Percentiles rank a stretch among this genome's conserved stretches.
Conservation (phyloP, 176 grass and related monocot genomes). For the Miscanthus lutarioriparius region DNA sequence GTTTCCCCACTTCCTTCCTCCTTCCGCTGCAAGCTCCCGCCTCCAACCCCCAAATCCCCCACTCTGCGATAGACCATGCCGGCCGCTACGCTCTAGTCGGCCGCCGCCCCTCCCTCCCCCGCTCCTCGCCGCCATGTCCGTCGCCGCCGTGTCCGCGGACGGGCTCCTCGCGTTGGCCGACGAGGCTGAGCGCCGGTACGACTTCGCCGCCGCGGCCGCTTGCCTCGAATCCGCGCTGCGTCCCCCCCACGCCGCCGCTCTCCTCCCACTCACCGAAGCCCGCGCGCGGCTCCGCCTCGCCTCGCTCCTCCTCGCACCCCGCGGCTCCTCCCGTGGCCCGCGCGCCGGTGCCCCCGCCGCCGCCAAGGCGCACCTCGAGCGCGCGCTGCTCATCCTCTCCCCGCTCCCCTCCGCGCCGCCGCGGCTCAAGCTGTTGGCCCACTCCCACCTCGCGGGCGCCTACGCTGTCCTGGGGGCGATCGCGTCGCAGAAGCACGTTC, state of each 20-base stretch:
- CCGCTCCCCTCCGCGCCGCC: too few species aligned
- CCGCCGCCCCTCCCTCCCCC: background rate
- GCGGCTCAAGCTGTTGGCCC: too few species aligned
- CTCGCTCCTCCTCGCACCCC: slow-evolving; percentile 52
- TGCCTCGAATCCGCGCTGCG: slow-evolving; percentile 71
- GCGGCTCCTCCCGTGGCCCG: slow-evolving; percentile 16
- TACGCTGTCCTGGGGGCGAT: background rate
- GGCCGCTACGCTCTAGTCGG: background rate
- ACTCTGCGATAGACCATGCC: slow-evolving; percentile 23
- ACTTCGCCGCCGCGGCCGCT: slow-evolving; percentile 48
- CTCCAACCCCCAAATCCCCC: background rate
- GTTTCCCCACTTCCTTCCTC: background rate
- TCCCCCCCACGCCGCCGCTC: slow-evolving; percentile 43
- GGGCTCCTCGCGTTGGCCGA: slow-evolving; percentile 85
- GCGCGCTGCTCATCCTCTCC: background rate
- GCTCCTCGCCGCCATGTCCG: slow-evolving; percentile 31
- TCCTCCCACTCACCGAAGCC: slow-evolving; percentile 80
- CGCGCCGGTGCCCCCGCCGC: slow-evolving; percentile 52
- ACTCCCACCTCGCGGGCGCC: too few species aligned
- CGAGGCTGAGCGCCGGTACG: slow-evolving; percentile 71
- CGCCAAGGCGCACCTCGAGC: slow-evolving; percentile 87
- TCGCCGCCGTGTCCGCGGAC: slow-evolving; percentile 44
- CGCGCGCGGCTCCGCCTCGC: slow-evolving; percentile 79
- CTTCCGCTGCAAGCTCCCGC: slow-evolving; percentile 27
- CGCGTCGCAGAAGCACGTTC: slow-evolving; percentile 65